phyloP scores from a whole-genome alignment of 2,329 filamentous ascomycete species.

The Macrophomina pseudophaseolina region DNA sequence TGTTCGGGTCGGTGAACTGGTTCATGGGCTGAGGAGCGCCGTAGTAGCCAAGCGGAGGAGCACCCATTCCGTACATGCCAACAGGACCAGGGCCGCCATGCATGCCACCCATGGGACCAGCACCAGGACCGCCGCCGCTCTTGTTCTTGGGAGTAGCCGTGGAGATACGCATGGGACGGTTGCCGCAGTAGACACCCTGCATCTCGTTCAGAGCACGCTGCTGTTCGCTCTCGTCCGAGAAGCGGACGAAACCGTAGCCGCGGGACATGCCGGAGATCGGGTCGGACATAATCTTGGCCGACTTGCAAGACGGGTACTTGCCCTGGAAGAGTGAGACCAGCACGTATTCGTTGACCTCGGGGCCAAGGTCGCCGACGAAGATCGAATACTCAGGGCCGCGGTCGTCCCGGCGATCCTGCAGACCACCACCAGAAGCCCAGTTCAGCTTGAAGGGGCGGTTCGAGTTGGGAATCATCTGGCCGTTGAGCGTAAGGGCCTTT shows the following conservation, averaged over 20 bases:
- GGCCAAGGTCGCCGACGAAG: conserved; percentile 96
- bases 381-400: conserved; percentile 96
- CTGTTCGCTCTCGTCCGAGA: conserved; percentile 93
- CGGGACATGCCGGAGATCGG: conserved; percentile 97
- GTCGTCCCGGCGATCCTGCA: conserved; percentile 94
- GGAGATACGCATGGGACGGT: conserved; percentile 97
- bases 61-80: conserved; percentile 73
- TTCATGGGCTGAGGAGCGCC: conserved; percentile 86
- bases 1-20: conserved; percentile 99
- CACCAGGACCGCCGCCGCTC: conserved; percentile 58
- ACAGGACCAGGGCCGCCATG: conserved; percentile 52
- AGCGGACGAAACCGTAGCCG: conserved; percentile 97
- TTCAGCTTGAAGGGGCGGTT: conserved; percentile 97
- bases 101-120: conserved; percentile 58
- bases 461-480: conserved; percentile 89
- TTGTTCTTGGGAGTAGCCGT: conserved; percentile 97
- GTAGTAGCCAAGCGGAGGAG: conserved; percentile 69
- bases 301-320: conserved; percentile 97
- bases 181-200: conserved; percentile 99
- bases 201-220: conserved; percentile 95
- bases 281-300: conserved; percentile 99
- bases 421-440: conserved; percentile 95
- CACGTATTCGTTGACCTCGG: conserved; percentile 98
- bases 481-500: conserved; percentile 90
- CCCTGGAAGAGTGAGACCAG: conserved; percentile 96